These are phyloP conservation scores for Pichia nanzhaoensis DNA, from an alignment of 805 yeast genomes.

Conservation along the genomic window DNA sequence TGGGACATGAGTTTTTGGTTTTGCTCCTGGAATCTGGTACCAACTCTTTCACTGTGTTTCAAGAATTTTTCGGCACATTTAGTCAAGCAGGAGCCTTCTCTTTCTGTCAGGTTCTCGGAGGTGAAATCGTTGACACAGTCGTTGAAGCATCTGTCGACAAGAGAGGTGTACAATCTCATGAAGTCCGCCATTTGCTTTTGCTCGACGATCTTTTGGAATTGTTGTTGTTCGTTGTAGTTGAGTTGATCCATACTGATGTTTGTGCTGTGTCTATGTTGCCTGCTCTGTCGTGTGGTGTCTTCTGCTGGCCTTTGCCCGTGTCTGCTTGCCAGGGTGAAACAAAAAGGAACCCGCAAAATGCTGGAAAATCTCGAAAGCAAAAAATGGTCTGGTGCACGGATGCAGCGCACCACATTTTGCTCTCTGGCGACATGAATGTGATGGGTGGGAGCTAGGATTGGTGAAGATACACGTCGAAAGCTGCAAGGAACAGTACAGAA, in stretches of 20 bases:
- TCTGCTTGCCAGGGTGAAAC: not conserved
- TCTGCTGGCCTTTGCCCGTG: not conserved
- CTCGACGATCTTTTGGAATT: conserved; percentile 91
- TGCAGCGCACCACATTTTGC: not conserved
- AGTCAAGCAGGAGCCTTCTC: conserved; percentile 80
- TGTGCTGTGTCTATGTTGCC: not conserved
- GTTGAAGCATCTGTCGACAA: conserved; percentile 93
- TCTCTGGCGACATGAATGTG: not conserved
- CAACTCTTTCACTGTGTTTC: conserved; percentile 97
- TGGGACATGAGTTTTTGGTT: conserved; percentile 71
- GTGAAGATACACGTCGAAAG: too few relatives aligned
- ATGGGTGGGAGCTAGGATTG: not conserved
- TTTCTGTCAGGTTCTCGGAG: conserved; percentile 74
- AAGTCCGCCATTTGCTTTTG: conserved; percentile 98
- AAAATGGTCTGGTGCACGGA: conserved; percentile 3
- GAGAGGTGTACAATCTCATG: conserved; percentile 92
- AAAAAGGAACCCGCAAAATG: not conserved
- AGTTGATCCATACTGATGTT: conserved; percentile 86
- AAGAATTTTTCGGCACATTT: conserved; percentile 96
- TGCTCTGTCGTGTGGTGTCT: not conserved
- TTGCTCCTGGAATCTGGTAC: conserved; percentile 98
- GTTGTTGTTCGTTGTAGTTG: conserved; percentile 93
- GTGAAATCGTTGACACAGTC: conserved; percentile 99
- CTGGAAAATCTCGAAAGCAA: not conserved
- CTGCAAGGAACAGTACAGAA: too few relatives aligned